Base-by-base conservation (phyloP, 2,329 filamentous ascomycete species). In the Aureobasidium pullulans region DNA sequence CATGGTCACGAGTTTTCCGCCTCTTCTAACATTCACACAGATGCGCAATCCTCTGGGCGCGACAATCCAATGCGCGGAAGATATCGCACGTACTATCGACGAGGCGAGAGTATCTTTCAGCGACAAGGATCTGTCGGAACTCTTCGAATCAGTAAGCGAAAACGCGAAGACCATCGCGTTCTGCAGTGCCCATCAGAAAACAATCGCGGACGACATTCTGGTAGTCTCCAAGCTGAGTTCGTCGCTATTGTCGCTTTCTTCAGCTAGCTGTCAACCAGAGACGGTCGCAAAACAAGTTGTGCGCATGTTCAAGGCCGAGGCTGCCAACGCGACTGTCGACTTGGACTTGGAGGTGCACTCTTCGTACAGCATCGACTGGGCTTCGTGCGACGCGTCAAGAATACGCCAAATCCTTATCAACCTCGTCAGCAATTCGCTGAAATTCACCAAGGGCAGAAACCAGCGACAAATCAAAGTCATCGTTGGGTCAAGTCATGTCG, bases 191-290 rank as follows among this genome's bases (percentile, higher is more conserved):
- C 52, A 57, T 16, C 52, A 57, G 8, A 57, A 57, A n/a, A 31
- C 36, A 6, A 44, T 57, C n/a, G 47, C 47, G 9, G 76, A 78
- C 60, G 76, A 78, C 59, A 71, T 78, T 0, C 64, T 79, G 29
- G 77, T 75, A 2, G 64, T 78, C 11, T 75, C 72, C 1, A 76
- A 67, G 16, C 62, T 70, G 2, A 67, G 69, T 19, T 65, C 68
- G 0, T 59, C 66, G 6, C 63, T 70, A 46, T 57, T 70, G 10
- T 68, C 72, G 4, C 73, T 77, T 31, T 73, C 72, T 2, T 74
- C 76, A 0, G 72, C 72, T 49, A 67, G 68, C 19, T 70, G 73
- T 4, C 70, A 71, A 57, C 69, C 71, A 1, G 60, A 68, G 1
- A 69, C 69, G 36, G 64, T 77, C 1, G 62, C 74, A n/a, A 63